Conservation (phyloP, 164 flowering plant genomes). For the Platanus orientalis region DNA sequence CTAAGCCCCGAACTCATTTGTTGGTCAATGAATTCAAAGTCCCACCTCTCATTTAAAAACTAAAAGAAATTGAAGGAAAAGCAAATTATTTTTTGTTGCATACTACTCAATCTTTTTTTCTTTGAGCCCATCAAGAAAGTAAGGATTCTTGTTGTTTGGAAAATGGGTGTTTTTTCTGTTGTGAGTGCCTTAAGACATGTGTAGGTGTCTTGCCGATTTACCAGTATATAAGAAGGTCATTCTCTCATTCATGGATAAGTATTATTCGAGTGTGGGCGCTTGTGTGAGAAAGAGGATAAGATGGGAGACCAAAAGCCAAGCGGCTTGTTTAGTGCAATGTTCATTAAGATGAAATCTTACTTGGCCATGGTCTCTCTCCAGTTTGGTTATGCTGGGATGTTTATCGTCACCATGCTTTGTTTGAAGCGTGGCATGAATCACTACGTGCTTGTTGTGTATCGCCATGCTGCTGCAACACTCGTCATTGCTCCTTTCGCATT, state of each 20-base stretch:
- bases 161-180: slow-evolving; percentile 24
- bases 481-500: slow-evolving; percentile 71
- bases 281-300: slow-evolving; percentile 5
- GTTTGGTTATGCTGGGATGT: slow-evolving; percentile 86
- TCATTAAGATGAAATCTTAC: slow-evolving; percentile 49
- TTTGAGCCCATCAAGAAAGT: slow-evolving; percentile 10
- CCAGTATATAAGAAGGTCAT: slow-evolving; percentile 20
- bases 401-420: slow-evolving; percentile 55
- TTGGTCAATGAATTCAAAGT: slow-evolving; percentile 26
- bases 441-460: slow-evolving; percentile 63
- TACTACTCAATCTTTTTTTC: too few species aligned
- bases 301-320: slow-evolving; percentile 19
- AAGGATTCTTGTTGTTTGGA: slow-evolving; percentile 24
- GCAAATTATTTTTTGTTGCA: too few species aligned
- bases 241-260: not conserved
- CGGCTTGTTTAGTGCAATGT: slow-evolving; percentile 4
- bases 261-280: not conserved
- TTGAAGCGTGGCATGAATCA: slow-evolving; percentile 71
- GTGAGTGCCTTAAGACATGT: slow-evolving; percentile 12
- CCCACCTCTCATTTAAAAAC: too few species aligned
- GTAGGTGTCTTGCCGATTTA: slow-evolving; percentile 6
- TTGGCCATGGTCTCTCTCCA: slow-evolving; percentile 73
- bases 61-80: too few species aligned
- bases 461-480: slow-evolving; percentile 60
- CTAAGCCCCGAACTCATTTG: slow-evolving; percentile 18